Conservation (phyloP, 768 basidiomycete genomes). For the Guyanaporus albipodus region DNA sequence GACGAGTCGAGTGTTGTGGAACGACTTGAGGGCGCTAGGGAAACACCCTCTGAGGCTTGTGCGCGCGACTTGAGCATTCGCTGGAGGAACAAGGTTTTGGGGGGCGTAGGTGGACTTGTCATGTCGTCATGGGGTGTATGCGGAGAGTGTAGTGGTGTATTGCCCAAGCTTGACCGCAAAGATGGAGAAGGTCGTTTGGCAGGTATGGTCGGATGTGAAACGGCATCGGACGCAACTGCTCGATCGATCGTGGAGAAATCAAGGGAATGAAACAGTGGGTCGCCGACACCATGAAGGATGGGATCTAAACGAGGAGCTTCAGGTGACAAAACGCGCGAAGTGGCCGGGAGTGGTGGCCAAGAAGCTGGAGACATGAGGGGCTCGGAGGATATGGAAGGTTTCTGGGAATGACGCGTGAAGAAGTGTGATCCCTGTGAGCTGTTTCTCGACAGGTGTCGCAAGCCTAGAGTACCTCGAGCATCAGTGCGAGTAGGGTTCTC, state of each 20-base stretch:
- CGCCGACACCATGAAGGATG: background rate
- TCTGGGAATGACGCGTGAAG: conserved; percentile 7
- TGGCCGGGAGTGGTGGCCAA: conserved; percentile 5
- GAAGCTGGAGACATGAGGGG: conserved; percentile 19
- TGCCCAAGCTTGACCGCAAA: background rate
- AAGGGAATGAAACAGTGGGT: background rate
- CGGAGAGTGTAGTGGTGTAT: background rate
- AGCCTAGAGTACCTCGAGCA: background rate
- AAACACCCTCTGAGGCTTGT: conserved; percentile 9
- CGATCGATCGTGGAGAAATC: conserved; percentile 6
- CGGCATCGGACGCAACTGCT: background rate
- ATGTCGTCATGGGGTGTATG: background rate
- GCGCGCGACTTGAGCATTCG: conserved; percentile 22
- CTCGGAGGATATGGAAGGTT: conserved; percentile 19
- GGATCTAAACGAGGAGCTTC: conserved; percentile 1
- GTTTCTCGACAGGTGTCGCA: background rate
- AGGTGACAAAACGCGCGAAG: conserved; percentile 1
- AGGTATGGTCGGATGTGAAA: background rate
- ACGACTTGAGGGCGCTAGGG: background rate
- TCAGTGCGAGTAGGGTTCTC: conserved; percentile 7
- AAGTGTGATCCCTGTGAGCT: background rate
- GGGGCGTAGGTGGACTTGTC: background rate
- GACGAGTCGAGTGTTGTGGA: conserved; percentile 10
- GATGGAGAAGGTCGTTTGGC: background rate
- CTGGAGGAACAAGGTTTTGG: conserved; percentile 13